These are phyloP conservation scores for Cordyceps militaris DNA, from an alignment of 2,329 filamentous ascomycete genomes.

Conservation along the genomic window DNA sequence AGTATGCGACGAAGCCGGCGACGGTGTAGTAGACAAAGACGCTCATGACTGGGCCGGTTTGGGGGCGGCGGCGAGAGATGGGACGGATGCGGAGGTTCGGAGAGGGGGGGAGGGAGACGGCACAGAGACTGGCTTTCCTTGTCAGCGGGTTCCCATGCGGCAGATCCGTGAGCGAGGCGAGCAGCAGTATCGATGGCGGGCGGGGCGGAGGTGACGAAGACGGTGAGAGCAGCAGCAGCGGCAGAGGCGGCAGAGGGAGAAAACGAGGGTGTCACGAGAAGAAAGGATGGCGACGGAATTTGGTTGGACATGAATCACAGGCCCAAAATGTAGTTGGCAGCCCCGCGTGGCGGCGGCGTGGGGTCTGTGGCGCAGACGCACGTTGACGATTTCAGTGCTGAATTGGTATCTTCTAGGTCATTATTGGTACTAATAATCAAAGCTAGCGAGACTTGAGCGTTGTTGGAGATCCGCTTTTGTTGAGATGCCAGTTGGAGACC, in stretches of 20 bases:
- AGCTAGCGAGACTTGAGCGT: neutral
- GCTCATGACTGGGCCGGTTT: constrained; percentile 25
- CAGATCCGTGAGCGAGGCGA: too few species aligned
- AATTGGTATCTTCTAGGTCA: neutral
- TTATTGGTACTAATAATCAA: neutral
- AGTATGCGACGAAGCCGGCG: constrained; percentile 47
- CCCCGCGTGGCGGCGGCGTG: constrained; percentile 11
- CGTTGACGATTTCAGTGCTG: neutral
- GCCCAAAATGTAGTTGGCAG: constrained; percentile 2
- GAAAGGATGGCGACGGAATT: neutral
- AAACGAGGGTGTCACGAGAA: constrained; percentile 10
- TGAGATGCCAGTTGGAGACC: neutral
- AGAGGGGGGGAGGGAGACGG: neutral
- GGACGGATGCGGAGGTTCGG: neutral
- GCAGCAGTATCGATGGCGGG: neutral
- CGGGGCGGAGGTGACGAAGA: neutral
- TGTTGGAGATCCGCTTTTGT: neutral
- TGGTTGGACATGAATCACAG: neutral
- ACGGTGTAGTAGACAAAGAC: constrained; percentile 30
- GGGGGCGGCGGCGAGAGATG: neutral
- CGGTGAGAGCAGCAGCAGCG: neutral
- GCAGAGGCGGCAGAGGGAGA: neutral
- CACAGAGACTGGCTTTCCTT: neutral
- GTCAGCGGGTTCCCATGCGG: neutral
- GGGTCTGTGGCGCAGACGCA: constrained; percentile 5